Evolutionary conservation across 116 monocot genomes (phyloP).

Genomic region (Phalaenopsis hybrid): DNA sequence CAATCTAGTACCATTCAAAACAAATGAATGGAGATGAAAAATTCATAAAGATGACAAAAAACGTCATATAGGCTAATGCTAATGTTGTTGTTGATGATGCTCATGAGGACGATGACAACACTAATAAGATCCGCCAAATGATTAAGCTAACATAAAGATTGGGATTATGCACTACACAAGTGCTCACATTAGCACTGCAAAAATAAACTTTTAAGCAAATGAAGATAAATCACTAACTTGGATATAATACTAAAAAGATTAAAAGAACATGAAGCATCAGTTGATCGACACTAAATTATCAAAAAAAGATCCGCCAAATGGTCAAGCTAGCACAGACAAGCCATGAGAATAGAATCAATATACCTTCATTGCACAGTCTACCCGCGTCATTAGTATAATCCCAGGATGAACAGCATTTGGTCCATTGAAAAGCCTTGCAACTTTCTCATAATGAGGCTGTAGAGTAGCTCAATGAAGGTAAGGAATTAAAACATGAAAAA

Average conservation of each 20-base stretch:
- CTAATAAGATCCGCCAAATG: background rate
- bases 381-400: conserved; percentile 66
- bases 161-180: background rate
- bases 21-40: background rate
- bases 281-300: background rate
- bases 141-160: background rate
- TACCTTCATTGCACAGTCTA: conserved; percentile 96
- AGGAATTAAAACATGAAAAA: conserved; percentile 9
- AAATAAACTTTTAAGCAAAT: background rate
- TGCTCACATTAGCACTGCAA: background rate
- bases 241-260: background rate
- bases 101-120: background rate
- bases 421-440: conserved; percentile 91
- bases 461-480: conserved; percentile 19
- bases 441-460: conserved; percentile 91
- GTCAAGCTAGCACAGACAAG: background rate
- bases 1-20: background rate
- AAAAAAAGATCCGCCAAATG: background rate
- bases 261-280: background rate
- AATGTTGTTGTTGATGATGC: background rate
- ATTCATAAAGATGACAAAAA: background rate
- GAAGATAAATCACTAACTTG: background rate
- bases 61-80: background rate
- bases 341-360: background rate
- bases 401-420: conserved; percentile 90